phyloP scores from a whole-genome alignment of 2,329 filamentous ascomycete species.

The Xylariaceae sp. region DNA sequence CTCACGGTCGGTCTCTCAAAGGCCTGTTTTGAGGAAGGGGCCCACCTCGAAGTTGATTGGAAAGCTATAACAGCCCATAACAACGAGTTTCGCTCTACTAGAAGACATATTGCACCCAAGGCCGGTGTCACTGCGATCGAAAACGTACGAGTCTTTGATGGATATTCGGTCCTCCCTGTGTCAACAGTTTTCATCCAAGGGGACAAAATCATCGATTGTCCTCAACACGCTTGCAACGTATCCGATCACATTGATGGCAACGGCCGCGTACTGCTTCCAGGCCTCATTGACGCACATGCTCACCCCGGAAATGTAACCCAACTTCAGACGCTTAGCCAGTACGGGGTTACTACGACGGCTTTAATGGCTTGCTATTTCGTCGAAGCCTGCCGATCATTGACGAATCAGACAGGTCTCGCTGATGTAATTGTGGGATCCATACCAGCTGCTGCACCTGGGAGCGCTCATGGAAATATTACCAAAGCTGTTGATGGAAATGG shows the following conservation, averaged over 20 bases:
- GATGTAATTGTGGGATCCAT: slow-evolving; percentile 10
- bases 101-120: background rate
- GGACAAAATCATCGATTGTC: slow-evolving; percentile 3
- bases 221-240: background rate
- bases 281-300: slow-evolving; percentile 12
- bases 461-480: slow-evolving; percentile 7
- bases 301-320: slow-evolving; percentile 8
- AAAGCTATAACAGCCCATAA: background rate
- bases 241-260: slow-evolving; percentile 5
- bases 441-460: slow-evolving; percentile 10
- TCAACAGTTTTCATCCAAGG: slow-evolving; percentile 8
- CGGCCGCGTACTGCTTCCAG: slow-evolving; percentile 8
- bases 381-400: slow-evolving; percentile 7
- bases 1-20: slow-evolving; percentile 2
- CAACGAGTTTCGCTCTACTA: slow-evolving; percentile 4
- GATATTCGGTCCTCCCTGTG: slow-evolving; percentile 4
- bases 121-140: slow-evolving; percentile 3
- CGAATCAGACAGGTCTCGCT: slow-evolving; percentile 8
- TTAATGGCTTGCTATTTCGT: slow-evolving; percentile 12
- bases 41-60: background rate
- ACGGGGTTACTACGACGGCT: slow-evolving; percentile 12
- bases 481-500: slow-evolving; percentile 7
- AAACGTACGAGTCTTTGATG: slow-evolving; percentile 13
- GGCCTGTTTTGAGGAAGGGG: slow-evolving; percentile 6
- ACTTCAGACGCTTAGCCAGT: slow-evolving; percentile 10